phyloP scores from a whole-genome alignment of 306 rosid species.

The Albizia julibrissin region DNA sequence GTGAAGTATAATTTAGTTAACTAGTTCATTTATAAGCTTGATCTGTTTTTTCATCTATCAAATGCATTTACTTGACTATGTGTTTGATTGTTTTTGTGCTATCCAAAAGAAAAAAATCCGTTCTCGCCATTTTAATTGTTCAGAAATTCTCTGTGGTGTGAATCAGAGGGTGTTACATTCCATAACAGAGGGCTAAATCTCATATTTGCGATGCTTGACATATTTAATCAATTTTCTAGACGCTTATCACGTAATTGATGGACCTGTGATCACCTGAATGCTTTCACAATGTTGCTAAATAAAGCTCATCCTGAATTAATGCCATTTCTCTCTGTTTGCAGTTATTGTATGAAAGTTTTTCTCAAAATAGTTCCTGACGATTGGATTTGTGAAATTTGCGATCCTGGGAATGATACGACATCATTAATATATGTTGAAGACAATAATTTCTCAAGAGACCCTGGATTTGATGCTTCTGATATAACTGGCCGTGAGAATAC shows the following conservation, averaged over 20 bases:
- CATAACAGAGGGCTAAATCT: neutral
- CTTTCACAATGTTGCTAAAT: neutral
- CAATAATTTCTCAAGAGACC: neutral
- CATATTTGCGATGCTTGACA: neutral
- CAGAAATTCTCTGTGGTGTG: neutral
- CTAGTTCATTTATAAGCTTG: neutral
- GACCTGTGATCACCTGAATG: slow-evolving; percentile 1
- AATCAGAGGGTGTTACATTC: neutral
- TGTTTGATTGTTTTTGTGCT: neutral
- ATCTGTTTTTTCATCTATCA: slow-evolving; percentile 13
- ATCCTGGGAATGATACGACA: neutral
- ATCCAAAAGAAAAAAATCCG: neutral
- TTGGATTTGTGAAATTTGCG: slow-evolving; percentile 70
- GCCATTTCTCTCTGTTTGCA: slow-evolving; percentile 41
- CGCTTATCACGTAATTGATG: neutral
- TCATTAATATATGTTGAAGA: slow-evolving; percentile 7
- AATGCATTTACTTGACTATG: neutral
- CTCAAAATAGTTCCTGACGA: slow-evolving; percentile 20
- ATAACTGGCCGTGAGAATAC: neutral
- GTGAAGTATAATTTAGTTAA: neutral
- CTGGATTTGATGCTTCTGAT: neutral
- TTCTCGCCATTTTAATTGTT: slow-evolving; percentile 24
- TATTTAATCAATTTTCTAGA: neutral
- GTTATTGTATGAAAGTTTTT: slow-evolving; percentile 58
- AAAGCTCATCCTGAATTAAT: slow-evolving; percentile 28